Base-by-base conservation (phyloP, 139 green algal genomes). In the Picochlorum sp. region DNA sequence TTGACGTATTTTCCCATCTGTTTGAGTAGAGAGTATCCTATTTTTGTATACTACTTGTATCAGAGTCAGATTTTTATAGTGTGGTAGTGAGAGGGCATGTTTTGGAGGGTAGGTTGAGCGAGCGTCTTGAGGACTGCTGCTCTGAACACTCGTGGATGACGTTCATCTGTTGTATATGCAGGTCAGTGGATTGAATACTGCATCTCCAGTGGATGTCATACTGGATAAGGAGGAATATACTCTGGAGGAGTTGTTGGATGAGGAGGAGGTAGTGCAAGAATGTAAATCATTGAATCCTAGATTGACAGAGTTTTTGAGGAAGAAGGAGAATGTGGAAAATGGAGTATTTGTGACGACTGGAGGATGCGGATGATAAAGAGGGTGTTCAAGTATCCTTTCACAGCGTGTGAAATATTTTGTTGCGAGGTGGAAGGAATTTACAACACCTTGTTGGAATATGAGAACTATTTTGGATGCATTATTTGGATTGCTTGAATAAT, bases 381-480 rank as follows among this genome's bases (percentile, higher is more conserved):
- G 37, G 70, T 76, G n/a, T 88, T 86, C 75, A 96, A 91, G 79
- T 96, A 96, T 75, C 85, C 92, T n/a, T 98, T 94, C 70, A 84
- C 90, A 1, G 82, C 92, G 3, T 98, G 92, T 71, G 92, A 98
- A 70, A 81, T 97, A 45, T 90, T 97, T 47, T 96, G 87, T 74
- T 98, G 92, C 69, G 92, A 98, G 65, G 86, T 98, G 60, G 92
- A 98, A 66, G 81, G 80, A 26, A 85, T 98, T 8, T 92, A 95
- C 66, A 90, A 83, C 61, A 92, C 88, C 23, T 70, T 98, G 50
- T 65, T 96, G 37, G 86, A 88, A 28, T 74, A 92, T 26, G 69
- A 78, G 49, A 77, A 77, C 79, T 4, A 71, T 95, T 52, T 83
- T 97, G 73, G 65, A 70, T 10, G 65, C 81, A 45, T 82, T 98